These are phyloP conservation scores for Elsinoe arachidis DNA, from an alignment of 2,329 filamentous ascomycete species.

Conservation along the genomic window DNA sequence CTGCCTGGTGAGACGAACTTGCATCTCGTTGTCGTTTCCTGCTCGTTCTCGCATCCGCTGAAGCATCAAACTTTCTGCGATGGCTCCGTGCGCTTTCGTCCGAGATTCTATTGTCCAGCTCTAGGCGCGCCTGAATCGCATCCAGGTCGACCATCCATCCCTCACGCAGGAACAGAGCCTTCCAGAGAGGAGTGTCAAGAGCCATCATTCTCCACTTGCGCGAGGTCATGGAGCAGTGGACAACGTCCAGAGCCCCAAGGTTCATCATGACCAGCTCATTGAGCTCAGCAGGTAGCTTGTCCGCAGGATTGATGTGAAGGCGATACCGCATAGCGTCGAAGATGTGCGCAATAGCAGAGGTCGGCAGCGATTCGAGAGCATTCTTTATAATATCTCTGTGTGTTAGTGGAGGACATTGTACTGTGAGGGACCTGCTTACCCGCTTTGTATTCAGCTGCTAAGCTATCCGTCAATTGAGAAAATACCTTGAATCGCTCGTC, in stretches of 20 bases:
- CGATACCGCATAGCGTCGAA: slow-evolving; percentile 72
- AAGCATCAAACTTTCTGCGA: slow-evolving; percentile 36
- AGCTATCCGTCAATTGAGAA: slow-evolving; percentile 4
- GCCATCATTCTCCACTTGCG: slow-evolving; percentile 74
- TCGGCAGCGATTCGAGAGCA: slow-evolving; percentile 69
- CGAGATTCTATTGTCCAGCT: not conserved
- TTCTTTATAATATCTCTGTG: slow-evolving; percentile 69
- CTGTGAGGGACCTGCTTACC: not conserved
- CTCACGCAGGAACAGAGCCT: slow-evolving; percentile 69
- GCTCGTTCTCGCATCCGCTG: slow-evolving; percentile 41
- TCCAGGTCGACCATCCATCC: slow-evolving; percentile 54
- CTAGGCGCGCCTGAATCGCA: slow-evolving; percentile 22
- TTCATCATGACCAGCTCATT: slow-evolving; percentile 83
- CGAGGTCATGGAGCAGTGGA: slow-evolving; percentile 71
- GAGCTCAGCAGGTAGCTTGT: slow-evolving; percentile 79
- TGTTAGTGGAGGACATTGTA: not conserved
- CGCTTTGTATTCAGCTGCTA: slow-evolving; percentile 12
- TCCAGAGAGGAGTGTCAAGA: slow-evolving; percentile 79
- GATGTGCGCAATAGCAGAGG: slow-evolving; percentile 68
- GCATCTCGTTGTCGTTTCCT: slow-evolving; percentile 44
- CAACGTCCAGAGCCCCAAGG: slow-evolving; percentile 69
- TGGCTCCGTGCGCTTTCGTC: not conserved
- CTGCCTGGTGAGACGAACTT: slow-evolving; percentile 27
- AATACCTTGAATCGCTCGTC: slow-evolving; percentile 16
- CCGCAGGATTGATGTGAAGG: slow-evolving; percentile 86